Evolutionary conservation across 805 yeast species (phyloP), one percentile per base, ranked within the genome.

Genomic region (Maudiozyma saulgeensis): DNA sequence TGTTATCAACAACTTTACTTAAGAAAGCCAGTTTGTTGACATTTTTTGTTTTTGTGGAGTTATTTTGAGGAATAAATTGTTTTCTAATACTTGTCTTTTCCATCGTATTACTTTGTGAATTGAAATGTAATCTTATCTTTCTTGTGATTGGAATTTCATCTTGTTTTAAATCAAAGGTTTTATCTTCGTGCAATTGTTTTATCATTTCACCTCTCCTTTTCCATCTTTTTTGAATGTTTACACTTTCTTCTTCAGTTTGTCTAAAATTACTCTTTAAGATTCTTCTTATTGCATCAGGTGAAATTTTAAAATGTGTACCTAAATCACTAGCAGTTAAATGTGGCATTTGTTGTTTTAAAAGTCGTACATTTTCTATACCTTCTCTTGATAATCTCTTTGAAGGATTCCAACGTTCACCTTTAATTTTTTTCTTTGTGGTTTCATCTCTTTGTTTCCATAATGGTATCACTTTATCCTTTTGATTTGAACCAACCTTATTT

Each of bases 221-320:
- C 81, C 87, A 84, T 53, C 91, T 73, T 16, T 67, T 66, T 32
- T 70, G 64, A 2, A 74, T 45, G 16, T 75, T 61, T 28, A 58
- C 64, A 5, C 64, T 73, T 39, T 70, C 75, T 51, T 82, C 86
- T n/a, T 72, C 74, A 4, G 65, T 71, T 0, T 96, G 96, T 16
- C 63, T 67, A 95, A 96, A 90, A 38, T 75, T 79, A 5, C 91
- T 81, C 61, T 79, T 81, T 54, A 90, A 62, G 18, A 90, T 87
- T 53, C 96, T 76, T 51, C 96, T 71, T 2, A 89, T 77, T 0
- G 90, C 86, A 56, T 89, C 95, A 0, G 95, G 91, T 0, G 93
- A 84, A 5, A 87, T 74, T 45, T 76, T 70, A 66, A 84, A 89
- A 59, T 75, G 76, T 32, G 75, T 70, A 0, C 88, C 83, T 6